Conservation (phyloP, 768 basidiomycete species). For the Asterophora parasitica region DNA sequence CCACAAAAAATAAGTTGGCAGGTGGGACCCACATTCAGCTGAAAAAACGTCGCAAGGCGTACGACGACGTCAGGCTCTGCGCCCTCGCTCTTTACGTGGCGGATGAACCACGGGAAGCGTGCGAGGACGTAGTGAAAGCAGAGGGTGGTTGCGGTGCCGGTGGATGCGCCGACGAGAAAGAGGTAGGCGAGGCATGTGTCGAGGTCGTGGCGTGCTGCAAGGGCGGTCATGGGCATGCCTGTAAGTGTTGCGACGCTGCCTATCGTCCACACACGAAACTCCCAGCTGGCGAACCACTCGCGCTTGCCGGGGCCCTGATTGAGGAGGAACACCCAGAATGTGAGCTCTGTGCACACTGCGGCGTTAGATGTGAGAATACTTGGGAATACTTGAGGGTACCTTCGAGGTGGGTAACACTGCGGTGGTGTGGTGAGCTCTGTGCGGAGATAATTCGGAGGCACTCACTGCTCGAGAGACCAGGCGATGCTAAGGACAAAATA, state of each 20-base stretch:
- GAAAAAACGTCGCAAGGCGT: slow-evolving; percentile 68
- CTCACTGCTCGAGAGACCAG: slow-evolving; percentile 78
- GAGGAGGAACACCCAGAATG: slow-evolving; percentile 81
- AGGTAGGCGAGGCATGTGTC: slow-evolving; percentile 70
- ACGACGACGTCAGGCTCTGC: slow-evolving; percentile 73
- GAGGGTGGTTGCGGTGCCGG: slow-evolving; percentile 62
- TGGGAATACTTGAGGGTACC: slow-evolving; percentile 39
- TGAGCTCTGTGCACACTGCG: slow-evolving; percentile 65
- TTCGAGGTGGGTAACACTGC: slow-evolving; percentile 77
- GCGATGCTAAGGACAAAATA: slow-evolving; percentile 66
- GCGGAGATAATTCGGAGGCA: background rate
- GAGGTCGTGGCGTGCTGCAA: slow-evolving; percentile 54
- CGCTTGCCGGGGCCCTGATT: slow-evolving; percentile 69
- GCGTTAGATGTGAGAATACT: too few species aligned
- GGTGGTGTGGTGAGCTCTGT: background rate
- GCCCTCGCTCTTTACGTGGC: slow-evolving; percentile 65
- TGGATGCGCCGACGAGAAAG: slow-evolving; percentile 65
- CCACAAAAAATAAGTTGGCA: too few species aligned
- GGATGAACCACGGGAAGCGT: slow-evolving; percentile 68
- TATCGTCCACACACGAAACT: slow-evolving; percentile 71
- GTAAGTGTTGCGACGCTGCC: slow-evolving; percentile 61
- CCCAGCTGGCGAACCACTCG: slow-evolving; percentile 78
- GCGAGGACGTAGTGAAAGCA: slow-evolving; percentile 68
- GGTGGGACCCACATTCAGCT: slow-evolving; percentile 75
- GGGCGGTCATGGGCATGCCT: slow-evolving; percentile 68